phyloP scores from a whole-genome alignment of 192 early-diverging fungal genomes.

The Backusella mclennaniae region DNA sequence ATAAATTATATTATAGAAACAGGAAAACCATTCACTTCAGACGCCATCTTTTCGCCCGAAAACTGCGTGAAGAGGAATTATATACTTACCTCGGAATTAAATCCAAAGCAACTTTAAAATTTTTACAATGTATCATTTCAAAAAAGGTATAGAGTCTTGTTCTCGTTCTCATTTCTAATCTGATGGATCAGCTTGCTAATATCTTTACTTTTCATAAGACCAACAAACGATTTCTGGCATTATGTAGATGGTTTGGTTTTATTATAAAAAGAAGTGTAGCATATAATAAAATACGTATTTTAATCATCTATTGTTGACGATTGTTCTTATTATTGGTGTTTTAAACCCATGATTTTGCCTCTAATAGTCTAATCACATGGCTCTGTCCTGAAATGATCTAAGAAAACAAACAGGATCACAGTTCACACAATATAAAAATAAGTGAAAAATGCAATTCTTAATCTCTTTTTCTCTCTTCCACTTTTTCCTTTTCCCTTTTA shows the following conservation, averaged over 20 bases:
- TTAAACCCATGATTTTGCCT: not conserved
- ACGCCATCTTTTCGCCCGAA: too few species aligned
- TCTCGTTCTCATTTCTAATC: too few species aligned
- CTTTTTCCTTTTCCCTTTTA: not conserved
- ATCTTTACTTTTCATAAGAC: too few species aligned
- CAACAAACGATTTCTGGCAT: not conserved
- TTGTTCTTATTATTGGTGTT: not conserved
- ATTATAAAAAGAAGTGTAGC: not conserved
- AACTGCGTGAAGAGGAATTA: too few species aligned
- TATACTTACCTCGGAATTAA: too few species aligned
- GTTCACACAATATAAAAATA: not conserved
- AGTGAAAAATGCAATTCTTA: too few species aligned
- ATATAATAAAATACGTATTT: not conserved
- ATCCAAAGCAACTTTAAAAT: too few species aligned
- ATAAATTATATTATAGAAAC: too few species aligned
- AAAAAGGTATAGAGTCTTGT: too few species aligned
- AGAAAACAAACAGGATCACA: not conserved
- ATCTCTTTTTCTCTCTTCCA: not conserved
- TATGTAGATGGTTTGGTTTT: not conserved
- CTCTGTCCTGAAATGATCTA: constrained; percentile 4
- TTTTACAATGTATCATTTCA: too few species aligned
- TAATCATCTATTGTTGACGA: not conserved
- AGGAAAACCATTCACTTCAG: too few species aligned
- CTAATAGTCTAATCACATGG: not conserved
- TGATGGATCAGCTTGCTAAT: too few species aligned